Evolutionary conservation across 108 stramenopile species (phyloP), one percentile per base, ranked within the genome.

Genomic region (Cylindrotheca fusiformis): DNA sequence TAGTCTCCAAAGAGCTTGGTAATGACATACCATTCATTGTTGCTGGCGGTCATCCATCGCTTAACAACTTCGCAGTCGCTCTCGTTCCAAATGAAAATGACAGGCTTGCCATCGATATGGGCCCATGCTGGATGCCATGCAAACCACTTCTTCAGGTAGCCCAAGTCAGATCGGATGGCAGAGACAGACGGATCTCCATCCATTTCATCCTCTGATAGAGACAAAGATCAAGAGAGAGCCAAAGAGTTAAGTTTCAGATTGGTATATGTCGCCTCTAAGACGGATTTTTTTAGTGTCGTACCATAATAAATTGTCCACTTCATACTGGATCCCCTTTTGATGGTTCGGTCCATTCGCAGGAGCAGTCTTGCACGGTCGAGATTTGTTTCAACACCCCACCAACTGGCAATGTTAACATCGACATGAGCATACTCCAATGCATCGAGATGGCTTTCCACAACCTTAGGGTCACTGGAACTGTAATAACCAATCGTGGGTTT

Each of bases 111-210:
- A 46, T 75, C 67, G 1, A 68, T 50, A 28, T 68, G 61, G 28
- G 67, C 74, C 61, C 62, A 75, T 3, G 47, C 26, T 18, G 60
- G 47, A 31, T 63, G 60, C 61, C 74, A 55, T 0, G 67, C 74
- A 64, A 63, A 75, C 74, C 74, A 75, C 36, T 68, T 75, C 36
- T 68, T 68, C 36, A 75, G 24, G 28, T 75, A 75, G 6, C 58
- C 57, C 10, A 75, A 48, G 33, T 75, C 74, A 18, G 25, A n/a
- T 45, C 30, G 49, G 51, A 75, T 68, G 10, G 45, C 25, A 26
- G 33, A 19, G 1, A 36, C 28, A 18, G 55, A 57, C 4, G 67
- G 62, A 45, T 48, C 19, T 18, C 14, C 25, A 17, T 26, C 18
- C 36, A 10, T 32, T 32, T 75, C 74, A 23, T 68, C 20, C 55